Base-by-base conservation (phyloP, 116 monocot species). In the Thalassia testudinum region DNA sequence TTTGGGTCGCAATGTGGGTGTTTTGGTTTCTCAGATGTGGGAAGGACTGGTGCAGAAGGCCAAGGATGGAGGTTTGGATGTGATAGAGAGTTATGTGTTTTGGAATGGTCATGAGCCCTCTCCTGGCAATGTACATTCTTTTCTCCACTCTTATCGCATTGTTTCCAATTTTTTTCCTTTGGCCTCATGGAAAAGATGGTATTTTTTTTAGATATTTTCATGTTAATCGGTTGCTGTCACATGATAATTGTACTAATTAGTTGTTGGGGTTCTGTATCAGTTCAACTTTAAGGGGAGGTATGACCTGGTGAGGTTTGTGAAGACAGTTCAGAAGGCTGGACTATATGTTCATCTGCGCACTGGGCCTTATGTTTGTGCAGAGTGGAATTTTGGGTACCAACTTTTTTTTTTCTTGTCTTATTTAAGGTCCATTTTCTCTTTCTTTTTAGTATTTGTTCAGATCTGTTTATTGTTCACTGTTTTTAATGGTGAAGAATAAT, bases 21-120 rank as follows among this genome's bases (percentile, higher is more conserved):
- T 25, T 21, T 23, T 42, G 40, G 17, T 12, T 16, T 1, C 27
- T 25, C 37, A 75, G 75, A 75, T 75, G 75, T 75, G 75, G 75
- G 60, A 64, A 29, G 75, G 59, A 37, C 63, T 75, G 54, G 53
- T 89, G n/a, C 74, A 89, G 72, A 89, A 89, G 64, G 89, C 89
- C 13, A 89, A 80, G 60, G 80, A 89, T 67, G 89, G 89, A 56
- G 89, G 89, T 3, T 43, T 89, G 23, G 89, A 89, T 66, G 89
- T 75, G n/a, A 65, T 89, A 30, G 74, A 89, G 58, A 89, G 80
- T 10, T 89, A 89, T 59, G 83, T 89, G 38, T 89, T 89, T 64
- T 89, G 89, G 89, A 67, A 83, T 57, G 89, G 89, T 40, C 89
- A 89, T 64, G 89, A 83, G 62, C 89, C 89, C 48, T 74, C 83